Evolutionary conservation across 495 filamentous ascomycete genomes (phyloP), one percentile per base, ranked within the genome.

Genomic region (Penicillium verhagenii): DNA sequence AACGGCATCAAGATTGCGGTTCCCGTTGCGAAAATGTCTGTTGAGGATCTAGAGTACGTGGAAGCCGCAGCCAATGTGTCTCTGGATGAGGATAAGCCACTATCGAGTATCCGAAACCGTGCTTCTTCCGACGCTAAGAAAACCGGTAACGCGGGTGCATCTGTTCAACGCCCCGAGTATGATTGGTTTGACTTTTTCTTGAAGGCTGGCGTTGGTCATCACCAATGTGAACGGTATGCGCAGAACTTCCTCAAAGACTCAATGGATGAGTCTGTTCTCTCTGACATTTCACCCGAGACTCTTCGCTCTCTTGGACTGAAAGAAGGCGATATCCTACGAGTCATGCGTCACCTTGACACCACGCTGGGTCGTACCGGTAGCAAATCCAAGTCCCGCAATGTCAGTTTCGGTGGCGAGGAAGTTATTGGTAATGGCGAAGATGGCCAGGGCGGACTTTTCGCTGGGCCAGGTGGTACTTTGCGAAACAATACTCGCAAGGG

Each of bases 121-220:
- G 53, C 50, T 13, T 38, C 47, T 14, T 56, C 50, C 8, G 53
- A 68, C 47, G 44, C 51, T 64, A 63, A 74, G 25, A 64, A 61
- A 46, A 25, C 40, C 44, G 59, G 60, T 18, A 49, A 53, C 18
- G 63, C 79, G 21, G 84, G 84, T 46, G 82, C 80, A 23, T 76
- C 79, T 21, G 73, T 89, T 35, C 76, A 87, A 50, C 68, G 70
- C 60, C 72, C 60, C 59, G 86, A 92, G 39, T 96, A 97, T 64
- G 94, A 99, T 68, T 99, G 94, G 94, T 99, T 97, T 65, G 90
- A 96, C 59, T 97, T 99, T 73, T 99, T 99, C 77, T 75, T 99
- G 20, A 81, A 84, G 52, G 91, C 92, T 66, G 94, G 95, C 26
- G 90, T 97, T 53, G 88, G 89, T 50, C 88, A 90, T 29, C 88